Base-by-base conservation (phyloP, 192 early-diverging fungal species). In the Rhizophagus clarus region DNA sequence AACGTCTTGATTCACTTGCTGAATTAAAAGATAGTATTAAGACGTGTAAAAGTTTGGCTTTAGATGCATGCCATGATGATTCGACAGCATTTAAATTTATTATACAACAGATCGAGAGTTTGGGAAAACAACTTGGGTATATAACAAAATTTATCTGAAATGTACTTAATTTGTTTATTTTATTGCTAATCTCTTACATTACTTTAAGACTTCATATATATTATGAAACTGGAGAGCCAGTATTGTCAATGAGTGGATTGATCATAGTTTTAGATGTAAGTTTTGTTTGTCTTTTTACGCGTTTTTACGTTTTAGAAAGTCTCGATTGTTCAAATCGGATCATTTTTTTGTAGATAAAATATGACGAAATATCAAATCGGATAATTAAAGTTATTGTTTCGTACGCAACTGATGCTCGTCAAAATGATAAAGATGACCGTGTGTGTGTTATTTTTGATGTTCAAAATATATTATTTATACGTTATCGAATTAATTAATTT, bases 191-290 rank as follows among this genome's bases (percentile, higher is more conserved):
- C 60, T 49, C 15, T 42, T 71, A 42, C 26, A 17, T 9, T 71
- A 28, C 45, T 4, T 51, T n/a, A 51, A 51, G 26, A 7, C 24
- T 56, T 11, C 0, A 29, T 8, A 51, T 15, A 31, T 29, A 26
- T 45, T n/a, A 37, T 7, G 28, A 45, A 26, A 14, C 12, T 29
- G 24, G 56, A n/a, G 10, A 15, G 0, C 24, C 61, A 28, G 60
- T 51, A 24, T 64, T 64, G 22, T 24, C 75, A 2, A 61, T 76
- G 26, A 64, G 28, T 42, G 51, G 51, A 63, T n/a, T 2, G 3
- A 34, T 76, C 64, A 76, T 63, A 11, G 75, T 76, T 1, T 2
- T 76, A 11, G 75, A 76, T 63, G 75, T 76, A 63, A 76, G 61
- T 74, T 26, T 15, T 22, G 67, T 77, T 47, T 45, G 0, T 20